Conservation (phyloP, 2,329 filamentous ascomycete genomes). For the Neofusicoccum cordaticola region DNA sequence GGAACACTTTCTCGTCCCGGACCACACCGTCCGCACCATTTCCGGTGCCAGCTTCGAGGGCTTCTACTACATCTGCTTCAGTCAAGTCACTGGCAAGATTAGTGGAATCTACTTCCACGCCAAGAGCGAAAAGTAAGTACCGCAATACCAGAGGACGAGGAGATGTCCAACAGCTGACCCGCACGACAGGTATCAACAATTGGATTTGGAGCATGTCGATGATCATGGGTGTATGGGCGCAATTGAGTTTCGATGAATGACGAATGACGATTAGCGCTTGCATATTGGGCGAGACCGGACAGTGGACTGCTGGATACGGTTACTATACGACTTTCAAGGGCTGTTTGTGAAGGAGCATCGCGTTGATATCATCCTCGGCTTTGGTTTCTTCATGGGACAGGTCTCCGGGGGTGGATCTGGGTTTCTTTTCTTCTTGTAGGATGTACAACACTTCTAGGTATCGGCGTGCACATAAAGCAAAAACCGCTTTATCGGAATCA, state of each 20-base stretch:
- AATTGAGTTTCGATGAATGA: conserved; percentile 78
- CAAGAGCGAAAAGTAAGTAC: conserved; percentile 89
- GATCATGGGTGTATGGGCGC: conserved; percentile 80
- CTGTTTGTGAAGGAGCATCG: conserved; percentile 11
- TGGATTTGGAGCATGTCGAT: conserved; percentile 84
- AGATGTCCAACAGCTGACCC: background rate
- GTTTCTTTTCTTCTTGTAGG: conserved; percentile 9
- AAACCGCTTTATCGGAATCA: conserved; percentile 9
- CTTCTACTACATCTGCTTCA: conserved; percentile 99
- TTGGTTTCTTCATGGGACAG: conserved; percentile 15
- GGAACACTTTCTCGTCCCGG: conserved; percentile 93
- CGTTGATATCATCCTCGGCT: conserved; percentile 15
- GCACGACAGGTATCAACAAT: conserved; percentile 73
- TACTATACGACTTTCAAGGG: conserved; percentile 3
- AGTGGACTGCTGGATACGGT: background rate
- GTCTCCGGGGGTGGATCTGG: conserved; percentile 11
- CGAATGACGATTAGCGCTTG: conserved; percentile 20
- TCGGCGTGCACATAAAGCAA: conserved; percentile 17
- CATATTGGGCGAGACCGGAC: conserved; percentile 15
- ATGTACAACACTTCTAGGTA: conserved; percentile 17
- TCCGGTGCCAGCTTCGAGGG: conserved; percentile 95
- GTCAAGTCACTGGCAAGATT: conserved; percentile 80
- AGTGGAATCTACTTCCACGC: conserved; percentile 97
- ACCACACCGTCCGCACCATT: conserved; percentile 88
- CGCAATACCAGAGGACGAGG: background rate